A percentile compares a stretch with the other conserved stretches of the same genome.
These are phyloP conservation scores for Leccinum griseonigrum DNA, from an alignment of 1,284 basidiomycete species.

Conservation along the genomic window DNA sequence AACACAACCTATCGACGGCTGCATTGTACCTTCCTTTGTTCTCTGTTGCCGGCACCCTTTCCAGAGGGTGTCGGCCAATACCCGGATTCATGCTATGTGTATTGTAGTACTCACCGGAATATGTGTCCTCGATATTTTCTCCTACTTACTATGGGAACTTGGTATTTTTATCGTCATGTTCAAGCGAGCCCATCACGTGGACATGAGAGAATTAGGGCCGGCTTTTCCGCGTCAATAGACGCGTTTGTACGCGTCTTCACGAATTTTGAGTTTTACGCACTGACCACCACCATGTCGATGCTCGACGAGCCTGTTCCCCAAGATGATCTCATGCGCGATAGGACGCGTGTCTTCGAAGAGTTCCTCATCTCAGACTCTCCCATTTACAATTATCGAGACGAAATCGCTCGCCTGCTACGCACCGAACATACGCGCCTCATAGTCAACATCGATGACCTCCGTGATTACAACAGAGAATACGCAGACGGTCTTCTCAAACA, in stretches of 20 bases:
- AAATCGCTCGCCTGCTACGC: conserved; percentile 84
- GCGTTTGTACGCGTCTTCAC: conserved; percentile 21
- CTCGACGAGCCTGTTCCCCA: conserved; percentile 56
- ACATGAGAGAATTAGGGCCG: conserved; percentile 20
- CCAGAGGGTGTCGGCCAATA: conserved; percentile 1
- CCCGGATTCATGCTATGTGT: conserved; percentile 5
- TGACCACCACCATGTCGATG: conserved; percentile 53
- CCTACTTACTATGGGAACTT: background rate
- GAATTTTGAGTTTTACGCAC: background rate
- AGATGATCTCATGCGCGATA: conserved; percentile 75
- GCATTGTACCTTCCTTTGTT: conserved; percentile 12
- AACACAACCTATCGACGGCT: conserved; percentile 12
- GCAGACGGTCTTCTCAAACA: conserved; percentile 84
- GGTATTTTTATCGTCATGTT: background rate
- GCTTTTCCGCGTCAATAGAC: conserved; percentile 26
- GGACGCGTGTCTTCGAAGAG: conserved; percentile 80
- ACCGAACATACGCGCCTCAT: conserved; percentile 86
- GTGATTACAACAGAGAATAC: conserved; percentile 87
- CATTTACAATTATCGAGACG: conserved; percentile 83
- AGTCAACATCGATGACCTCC: conserved; percentile 95
- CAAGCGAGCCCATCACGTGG: conserved; percentile 7
- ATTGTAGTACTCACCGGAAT: conserved; percentile 12
- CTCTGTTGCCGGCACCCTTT: conserved; percentile 2
- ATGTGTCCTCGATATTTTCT: conserved; percentile 1
- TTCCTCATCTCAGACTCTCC: conserved; percentile 82